Conservation (phyloP, 805 yeast species). For the Starmerella riodocensis region DNA sequence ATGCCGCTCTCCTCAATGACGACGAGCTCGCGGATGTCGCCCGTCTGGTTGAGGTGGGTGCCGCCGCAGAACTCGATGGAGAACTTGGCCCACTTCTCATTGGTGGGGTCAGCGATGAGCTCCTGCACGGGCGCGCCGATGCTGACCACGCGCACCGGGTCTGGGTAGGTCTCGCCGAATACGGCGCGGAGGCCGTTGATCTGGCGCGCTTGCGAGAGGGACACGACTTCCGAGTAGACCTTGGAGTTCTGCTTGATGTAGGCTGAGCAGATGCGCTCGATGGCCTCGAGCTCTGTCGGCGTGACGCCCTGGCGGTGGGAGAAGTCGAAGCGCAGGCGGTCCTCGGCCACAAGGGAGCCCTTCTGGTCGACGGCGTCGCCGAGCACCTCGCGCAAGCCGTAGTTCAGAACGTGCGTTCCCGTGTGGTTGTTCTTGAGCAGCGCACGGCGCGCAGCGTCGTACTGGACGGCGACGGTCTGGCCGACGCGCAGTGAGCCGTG, state of each 20-base stretch:
- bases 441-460: constrained; percentile 87
- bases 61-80: constrained; percentile 99
- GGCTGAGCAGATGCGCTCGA: constrained; percentile 62
- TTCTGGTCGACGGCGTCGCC: constrained; percentile 88
- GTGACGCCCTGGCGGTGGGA: constrained; percentile 79
- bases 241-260: constrained; percentile 55
- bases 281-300: constrained; percentile 53
- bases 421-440: constrained; percentile 97
- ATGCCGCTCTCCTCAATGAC: constrained; percentile 92
- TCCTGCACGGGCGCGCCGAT: constrained; percentile 86
- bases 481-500: constrained; percentile 64
- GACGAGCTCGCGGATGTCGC: constrained; percentile 83
- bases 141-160: constrained; percentile 95
- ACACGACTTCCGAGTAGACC: constrained; percentile 76
- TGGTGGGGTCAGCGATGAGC: constrained; percentile 55
- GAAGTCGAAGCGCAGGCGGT: constrained; percentile 90
- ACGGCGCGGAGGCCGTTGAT: constrained; percentile 91
- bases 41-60: constrained; percentile 85
- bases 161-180: constrained; percentile 97
- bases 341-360: constrained; percentile 93
- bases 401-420: constrained; percentile 90
- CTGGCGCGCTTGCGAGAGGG: constrained; percentile 54
- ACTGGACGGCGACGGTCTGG: constrained; percentile 68
- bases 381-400: constrained; percentile 69
- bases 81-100: constrained; percentile 58